Percentiles rank a stretch among this genome's conserved stretches.
These are phyloP conservation scores for Hypericum androsaemum DNA, from an alignment of 345 rosid genomes.

Conservation along the genomic window DNA sequence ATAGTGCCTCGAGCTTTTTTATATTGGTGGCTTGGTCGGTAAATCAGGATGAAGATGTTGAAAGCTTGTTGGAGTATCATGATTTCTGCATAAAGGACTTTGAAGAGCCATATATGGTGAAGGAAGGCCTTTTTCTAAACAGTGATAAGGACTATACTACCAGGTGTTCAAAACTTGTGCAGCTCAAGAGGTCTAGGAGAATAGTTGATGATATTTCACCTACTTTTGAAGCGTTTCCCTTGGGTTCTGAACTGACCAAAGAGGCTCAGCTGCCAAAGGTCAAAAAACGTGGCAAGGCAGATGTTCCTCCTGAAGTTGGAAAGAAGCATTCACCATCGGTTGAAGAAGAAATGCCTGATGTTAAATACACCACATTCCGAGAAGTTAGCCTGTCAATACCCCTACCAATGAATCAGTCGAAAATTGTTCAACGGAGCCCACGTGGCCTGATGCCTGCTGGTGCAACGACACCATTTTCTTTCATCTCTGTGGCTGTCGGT, in stretches of 20 bases:
- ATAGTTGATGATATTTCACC: conserved; percentile 59
- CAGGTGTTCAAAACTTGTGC: conserved; percentile 76
- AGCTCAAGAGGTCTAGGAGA: conserved; percentile 51
- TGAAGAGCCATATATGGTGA: conserved; percentile 91
- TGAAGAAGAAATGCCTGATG: conserved; percentile 41
- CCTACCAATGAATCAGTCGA: conserved; percentile 21
- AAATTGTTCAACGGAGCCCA: conserved; percentile 25
- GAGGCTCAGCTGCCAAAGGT: conserved; percentile 22
- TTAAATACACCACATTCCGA: conserved; percentile 27
- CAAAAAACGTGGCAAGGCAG: conserved; percentile 21
- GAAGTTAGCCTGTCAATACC: conserved; percentile 23
- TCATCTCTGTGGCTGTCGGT: conserved; percentile 23
- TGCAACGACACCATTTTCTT: conserved; percentile 27
- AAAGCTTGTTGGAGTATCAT: conserved; percentile 54
- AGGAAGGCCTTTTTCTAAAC: conserved; percentile 74
- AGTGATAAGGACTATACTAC: conserved; percentile 70
- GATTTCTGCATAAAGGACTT: conserved; percentile 67
- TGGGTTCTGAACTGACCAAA: conserved; percentile 23
- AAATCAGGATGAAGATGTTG: conserved; percentile 72
- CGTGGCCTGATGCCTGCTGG: conserved; percentile 17
- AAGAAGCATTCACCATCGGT: conserved; percentile 22
- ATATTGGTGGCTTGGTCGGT: conserved; percentile 18
- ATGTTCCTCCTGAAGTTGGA: conserved; percentile 20
- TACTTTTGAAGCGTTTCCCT: conserved; percentile 20
- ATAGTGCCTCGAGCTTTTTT: conserved; percentile 18